Conservation (phyloP, 768 basidiomycete species). For the Boletus subparvulus region DNA sequence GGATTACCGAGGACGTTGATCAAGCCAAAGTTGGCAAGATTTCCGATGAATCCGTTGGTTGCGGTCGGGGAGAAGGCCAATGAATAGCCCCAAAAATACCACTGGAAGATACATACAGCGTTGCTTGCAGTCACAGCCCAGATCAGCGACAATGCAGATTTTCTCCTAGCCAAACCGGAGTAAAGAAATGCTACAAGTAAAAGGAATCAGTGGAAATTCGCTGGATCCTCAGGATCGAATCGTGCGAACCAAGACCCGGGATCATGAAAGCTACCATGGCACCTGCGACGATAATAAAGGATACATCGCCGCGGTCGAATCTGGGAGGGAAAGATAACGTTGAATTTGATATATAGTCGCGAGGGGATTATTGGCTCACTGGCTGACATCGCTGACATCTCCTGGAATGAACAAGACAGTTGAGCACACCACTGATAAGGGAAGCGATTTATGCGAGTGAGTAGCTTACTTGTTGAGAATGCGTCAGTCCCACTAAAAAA, state of each 20-base stretch:
- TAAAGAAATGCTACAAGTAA: conserved; percentile 60
- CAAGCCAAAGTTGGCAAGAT: conserved; percentile 78
- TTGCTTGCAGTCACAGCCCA: conserved; percentile 75
- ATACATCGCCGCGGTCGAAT: conserved; percentile 69
- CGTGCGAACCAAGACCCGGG: conserved; percentile 59
- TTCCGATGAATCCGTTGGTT: conserved; percentile 74
- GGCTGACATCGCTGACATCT: conserved; percentile 22
- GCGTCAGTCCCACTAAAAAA: background rate
- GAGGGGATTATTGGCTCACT: conserved; percentile 25
- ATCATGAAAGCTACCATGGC: conserved; percentile 78
- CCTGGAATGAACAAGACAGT: conserved; percentile 15
- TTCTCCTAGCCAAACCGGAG: conserved; percentile 69
- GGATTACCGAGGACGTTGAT: conserved; percentile 67
- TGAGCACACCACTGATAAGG: conserved; percentile 6
- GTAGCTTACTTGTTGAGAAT: conserved; percentile 16
- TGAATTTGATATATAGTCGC: conserved; percentile 3
- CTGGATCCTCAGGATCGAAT: background rate
- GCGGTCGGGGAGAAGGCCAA: conserved; percentile 80
- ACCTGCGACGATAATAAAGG: conserved; percentile 67
- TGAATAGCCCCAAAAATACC: conserved; percentile 84
- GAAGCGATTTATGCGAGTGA: background rate
- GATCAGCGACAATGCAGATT: conserved; percentile 68
- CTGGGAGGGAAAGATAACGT: conserved; percentile 31
- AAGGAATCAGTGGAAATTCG: background rate
- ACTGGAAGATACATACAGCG: conserved; percentile 75